phyloP scores from a whole-genome alignment of 441 rosid species.

The Adansonia gregorii region DNA sequence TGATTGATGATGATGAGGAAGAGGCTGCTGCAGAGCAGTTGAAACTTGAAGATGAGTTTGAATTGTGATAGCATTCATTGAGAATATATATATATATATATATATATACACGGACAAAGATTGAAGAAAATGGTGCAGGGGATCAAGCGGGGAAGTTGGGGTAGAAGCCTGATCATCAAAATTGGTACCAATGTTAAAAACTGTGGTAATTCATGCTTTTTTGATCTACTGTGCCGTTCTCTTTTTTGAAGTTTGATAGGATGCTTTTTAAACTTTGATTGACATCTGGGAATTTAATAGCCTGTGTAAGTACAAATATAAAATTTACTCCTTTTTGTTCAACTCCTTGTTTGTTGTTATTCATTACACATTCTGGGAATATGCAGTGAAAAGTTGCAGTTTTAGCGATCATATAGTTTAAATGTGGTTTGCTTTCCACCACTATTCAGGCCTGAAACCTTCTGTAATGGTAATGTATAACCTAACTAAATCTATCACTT shows the following conservation, averaged over 20 bases:
- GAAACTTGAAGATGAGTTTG: slow-evolving; percentile 94
- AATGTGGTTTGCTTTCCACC: not conserved
- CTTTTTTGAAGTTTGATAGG: slow-evolving; percentile 33
- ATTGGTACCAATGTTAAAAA: slow-evolving; percentile 16
- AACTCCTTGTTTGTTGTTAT: slow-evolving; percentile 1
- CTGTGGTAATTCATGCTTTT: not conserved
- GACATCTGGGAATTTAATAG: slow-evolving; percentile 37
- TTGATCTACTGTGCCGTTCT: slow-evolving; percentile 30
- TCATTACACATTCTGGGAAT: slow-evolving; percentile 9
- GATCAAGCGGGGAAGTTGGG: slow-evolving; percentile 27
- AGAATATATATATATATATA: not conserved
- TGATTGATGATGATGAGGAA: slow-evolving; percentile 89
- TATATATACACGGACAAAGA: not conserved
- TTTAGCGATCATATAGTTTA: not conserved
- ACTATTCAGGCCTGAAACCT: not conserved
- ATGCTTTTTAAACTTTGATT: slow-evolving; percentile 30
- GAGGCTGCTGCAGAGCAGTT: slow-evolving; percentile 95
- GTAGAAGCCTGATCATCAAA: slow-evolving; percentile 37
- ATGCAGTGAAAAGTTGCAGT: not conserved
- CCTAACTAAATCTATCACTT: not conserved
- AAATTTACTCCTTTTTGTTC: slow-evolving; percentile 29
- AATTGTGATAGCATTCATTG: slow-evolving; percentile 46
- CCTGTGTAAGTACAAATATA: slow-evolving; percentile 43
- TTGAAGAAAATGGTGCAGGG: slow-evolving; percentile 21
- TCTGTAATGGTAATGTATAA: not conserved